Base-by-base conservation (phyloP, 768 basidiomycete genomes). In the Trametes elegans region DNA sequence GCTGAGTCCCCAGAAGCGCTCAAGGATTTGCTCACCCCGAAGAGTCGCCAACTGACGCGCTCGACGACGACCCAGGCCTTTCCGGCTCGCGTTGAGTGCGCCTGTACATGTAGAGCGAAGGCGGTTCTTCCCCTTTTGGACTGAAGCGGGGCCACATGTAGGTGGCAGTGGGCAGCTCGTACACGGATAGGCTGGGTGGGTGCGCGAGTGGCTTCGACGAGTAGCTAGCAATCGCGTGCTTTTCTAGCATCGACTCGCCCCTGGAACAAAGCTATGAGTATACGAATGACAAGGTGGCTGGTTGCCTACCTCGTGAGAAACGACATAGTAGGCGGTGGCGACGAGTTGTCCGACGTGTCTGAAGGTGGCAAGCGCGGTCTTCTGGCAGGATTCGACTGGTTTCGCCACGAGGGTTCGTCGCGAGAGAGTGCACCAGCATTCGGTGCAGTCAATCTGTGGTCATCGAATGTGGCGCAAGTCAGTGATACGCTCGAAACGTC, bases 61-160 rank as follows among this genome's bases (percentile, higher is more conserved):
- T 39, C 16, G 51, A 26, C 2, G 42, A 36, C 3, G 42, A 47
- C 16, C 21, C n/a, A 24, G 46, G 31, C 23, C 13, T 19, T 16
- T 56, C 55, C 14, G 7, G 13, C 9, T 50, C 55, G 34, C 43
- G 18, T 18, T 46, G 40, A 0, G 39, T 4, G 21, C 39, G 52
- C 14, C 46, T 47, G 35, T 59, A 62, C 31, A 62, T 55, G 24
- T 42, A 62, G 16, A 24, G 38, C 1, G 39, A 32, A 8, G 31
- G 31, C 16, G 40, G 55, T n/a, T 23, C 31, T 3, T 28, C 29
- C 1, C 28, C 41, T 27, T 34, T 50, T 16, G 58, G 56, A 19
- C 49, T 46, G 49, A 55, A 60, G 18, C 58, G 58, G 11, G 62
- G 53, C 62, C 62, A 63, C 41, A 52, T 56, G 50, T 53, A 63